Evolutionary conservation across 23 red algal genomes (phyloP).

Genomic region (Agarophyton chilense): DNA sequence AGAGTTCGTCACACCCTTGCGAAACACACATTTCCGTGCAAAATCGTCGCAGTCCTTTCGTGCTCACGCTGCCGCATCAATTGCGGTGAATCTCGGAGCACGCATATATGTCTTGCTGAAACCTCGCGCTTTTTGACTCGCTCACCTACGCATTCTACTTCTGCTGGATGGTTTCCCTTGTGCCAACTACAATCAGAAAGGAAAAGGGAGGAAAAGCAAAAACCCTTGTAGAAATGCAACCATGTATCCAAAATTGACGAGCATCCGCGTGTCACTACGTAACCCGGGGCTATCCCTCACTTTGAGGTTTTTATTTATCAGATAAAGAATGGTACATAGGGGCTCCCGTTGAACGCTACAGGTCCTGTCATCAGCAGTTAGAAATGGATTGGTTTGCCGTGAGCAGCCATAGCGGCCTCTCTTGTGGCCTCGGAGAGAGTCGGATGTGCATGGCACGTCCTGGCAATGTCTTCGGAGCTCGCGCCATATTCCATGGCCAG

Average conservation of each 20-base stretch:
- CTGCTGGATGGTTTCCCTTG: too few relatives aligned
- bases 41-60: too few relatives aligned
- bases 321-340: background rate
- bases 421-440: conserved; percentile 91
- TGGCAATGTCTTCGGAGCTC: conserved; percentile 92
- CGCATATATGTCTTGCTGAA: too few relatives aligned
- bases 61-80: too few relatives aligned
- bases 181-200: too few relatives aligned
- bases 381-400: conserved; percentile 97
- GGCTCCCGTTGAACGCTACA: background rate
- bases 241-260: background rate
- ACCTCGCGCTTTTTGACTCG: too few relatives aligned
- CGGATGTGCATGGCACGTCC: conserved; percentile 98
- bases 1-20: background rate
- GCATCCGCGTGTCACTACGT: background rate
- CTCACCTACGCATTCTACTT: too few relatives aligned
- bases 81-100: too few relatives aligned
- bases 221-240: background rate
- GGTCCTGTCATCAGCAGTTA: conserved; percentile 30
- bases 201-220: too few relatives aligned
- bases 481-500: conserved; percentile 98
- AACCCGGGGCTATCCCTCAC: too few relatives aligned
- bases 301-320: background rate
- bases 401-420: conserved; percentile 96
- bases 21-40: too few relatives aligned